A percentile compares a stretch with the other conserved stretches of the same genome.
Conservation (phyloP, 2,329 filamentous ascomycete genomes). For the Talaromyces pinophilus region DNA sequence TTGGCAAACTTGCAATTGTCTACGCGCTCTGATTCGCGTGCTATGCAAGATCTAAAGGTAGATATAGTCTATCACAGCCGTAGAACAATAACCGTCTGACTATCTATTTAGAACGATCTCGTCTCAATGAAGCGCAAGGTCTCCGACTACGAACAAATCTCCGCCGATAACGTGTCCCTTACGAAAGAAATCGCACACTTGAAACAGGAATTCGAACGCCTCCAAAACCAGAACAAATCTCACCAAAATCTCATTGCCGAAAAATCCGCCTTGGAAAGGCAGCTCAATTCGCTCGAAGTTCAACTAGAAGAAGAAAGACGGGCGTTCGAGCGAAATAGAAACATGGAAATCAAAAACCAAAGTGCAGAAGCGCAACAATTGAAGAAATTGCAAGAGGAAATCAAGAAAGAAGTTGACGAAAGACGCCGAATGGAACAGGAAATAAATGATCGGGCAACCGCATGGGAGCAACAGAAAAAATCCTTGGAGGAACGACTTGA, state of each 20-base stretch:
- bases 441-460: constrained; percentile 57
- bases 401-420: constrained; percentile 54
- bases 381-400: constrained; percentile 52
- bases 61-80: constrained; percentile 16
- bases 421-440: constrained; percentile 52
- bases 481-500: constrained; percentile 71
- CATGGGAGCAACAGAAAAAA: constrained; percentile 63
- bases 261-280: constrained; percentile 76
- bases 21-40: constrained; percentile 53
- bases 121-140: constrained; percentile 66
- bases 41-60: constrained; percentile 60
- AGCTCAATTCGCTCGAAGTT: constrained; percentile 73
- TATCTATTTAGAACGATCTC: constrained; percentile 63
- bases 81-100: neutral
- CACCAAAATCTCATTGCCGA: constrained; percentile 73
- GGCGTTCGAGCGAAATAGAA: constrained; percentile 61
- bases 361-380: constrained; percentile 45
- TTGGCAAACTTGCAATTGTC: constrained; percentile 32
- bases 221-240: constrained; percentile 58
- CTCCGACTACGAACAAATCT: constrained; percentile 68
- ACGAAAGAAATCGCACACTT: constrained; percentile 60
- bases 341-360: constrained; percentile 42
- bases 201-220: constrained; percentile 63
- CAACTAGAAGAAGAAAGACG: constrained; percentile 81
- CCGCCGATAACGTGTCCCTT: constrained; percentile 66